Evolutionary conservation across 371 early-diverging fungal species (phyloP).

Genomic region (Mucor velutinosus): DNA sequence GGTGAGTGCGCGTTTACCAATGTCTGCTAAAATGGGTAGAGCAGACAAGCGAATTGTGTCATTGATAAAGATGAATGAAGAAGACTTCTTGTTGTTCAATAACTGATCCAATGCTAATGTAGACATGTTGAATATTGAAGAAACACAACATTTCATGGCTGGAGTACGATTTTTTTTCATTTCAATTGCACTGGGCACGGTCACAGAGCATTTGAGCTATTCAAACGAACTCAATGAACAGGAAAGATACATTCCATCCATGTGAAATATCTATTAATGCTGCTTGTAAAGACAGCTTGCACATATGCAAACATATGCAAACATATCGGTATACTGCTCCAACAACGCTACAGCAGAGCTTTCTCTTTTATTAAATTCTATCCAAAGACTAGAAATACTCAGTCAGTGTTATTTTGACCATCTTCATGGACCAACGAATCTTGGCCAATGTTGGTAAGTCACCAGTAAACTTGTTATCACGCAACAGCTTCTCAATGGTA

Average conservation of each 20-base stretch:
- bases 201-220: background rate
- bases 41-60: constrained; percentile 33
- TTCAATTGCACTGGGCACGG: background rate
- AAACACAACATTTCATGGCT: background rate
- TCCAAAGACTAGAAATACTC: constrained; percentile 14
- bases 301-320: too few species aligned
- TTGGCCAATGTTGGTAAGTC: constrained; percentile 11
- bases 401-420: constrained; percentile 14
- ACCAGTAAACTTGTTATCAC: background rate
- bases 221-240: too few species aligned
- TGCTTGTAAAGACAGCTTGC: too few species aligned
- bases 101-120: constrained; percentile 40
- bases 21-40: constrained; percentile 30
- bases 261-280: too few species aligned
- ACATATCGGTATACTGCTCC: too few species aligned
- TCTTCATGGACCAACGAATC: constrained; percentile 24
- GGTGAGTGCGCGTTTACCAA: constrained; percentile 27
- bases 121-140: constrained; percentile 7
- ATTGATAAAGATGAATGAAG: constrained; percentile 35
- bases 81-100: constrained; percentile 35
- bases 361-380: too few species aligned
- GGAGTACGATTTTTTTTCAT: background rate
- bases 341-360: too few species aligned
- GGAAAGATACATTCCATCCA: too few species aligned
- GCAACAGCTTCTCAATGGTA: constrained; percentile 2